Evolutionary conservation across 768 basidiomycete species (phyloP).

Genomic region (Pisolithus marmoratus): DNA sequence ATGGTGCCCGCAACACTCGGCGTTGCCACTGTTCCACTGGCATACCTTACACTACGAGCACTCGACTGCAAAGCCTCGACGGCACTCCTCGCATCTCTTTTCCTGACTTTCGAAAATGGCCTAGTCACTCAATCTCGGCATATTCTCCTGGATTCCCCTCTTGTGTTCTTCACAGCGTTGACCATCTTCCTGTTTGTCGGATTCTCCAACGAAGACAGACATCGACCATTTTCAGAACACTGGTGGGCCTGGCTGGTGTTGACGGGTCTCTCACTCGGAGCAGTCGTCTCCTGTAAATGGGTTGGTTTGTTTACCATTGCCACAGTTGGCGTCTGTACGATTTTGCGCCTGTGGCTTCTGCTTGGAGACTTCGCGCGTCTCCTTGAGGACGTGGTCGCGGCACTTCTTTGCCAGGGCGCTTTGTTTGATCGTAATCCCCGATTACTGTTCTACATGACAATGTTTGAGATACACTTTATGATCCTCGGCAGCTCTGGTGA

Average conservation of each 20-base stretch:
- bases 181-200: constrained; percentile 82
- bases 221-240: constrained; percentile 69
- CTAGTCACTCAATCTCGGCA: constrained; percentile 93
- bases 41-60: constrained; percentile 90
- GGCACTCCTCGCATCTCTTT: constrained; percentile 82
- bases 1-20: constrained; percentile 90
- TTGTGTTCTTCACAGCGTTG: constrained; percentile 96
- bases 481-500: constrained; percentile 88
- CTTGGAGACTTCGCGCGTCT: constrained; percentile 81
- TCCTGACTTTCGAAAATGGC: constrained; percentile 96
- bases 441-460: constrained; percentile 88
- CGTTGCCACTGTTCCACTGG: constrained; percentile 80
- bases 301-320: constrained; percentile 98
- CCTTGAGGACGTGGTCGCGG: constrained; percentile 66
- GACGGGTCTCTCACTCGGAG: constrained; percentile 86
- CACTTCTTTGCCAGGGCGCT: constrained; percentile 89
- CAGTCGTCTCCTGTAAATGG: constrained; percentile 95
- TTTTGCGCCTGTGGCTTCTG: constrained; percentile 83
- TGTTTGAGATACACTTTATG: constrained; percentile 94
- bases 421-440: constrained; percentile 84
- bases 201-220: constrained; percentile 88
- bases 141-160: constrained; percentile 96
- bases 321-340: constrained; percentile 79
- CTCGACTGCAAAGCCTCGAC: constrained; percentile 91
- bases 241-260: constrained; percentile 95